phyloP scores from a whole-genome alignment of 2,329 filamentous ascomycete species.

The Emergomyces orientalis region DNA sequence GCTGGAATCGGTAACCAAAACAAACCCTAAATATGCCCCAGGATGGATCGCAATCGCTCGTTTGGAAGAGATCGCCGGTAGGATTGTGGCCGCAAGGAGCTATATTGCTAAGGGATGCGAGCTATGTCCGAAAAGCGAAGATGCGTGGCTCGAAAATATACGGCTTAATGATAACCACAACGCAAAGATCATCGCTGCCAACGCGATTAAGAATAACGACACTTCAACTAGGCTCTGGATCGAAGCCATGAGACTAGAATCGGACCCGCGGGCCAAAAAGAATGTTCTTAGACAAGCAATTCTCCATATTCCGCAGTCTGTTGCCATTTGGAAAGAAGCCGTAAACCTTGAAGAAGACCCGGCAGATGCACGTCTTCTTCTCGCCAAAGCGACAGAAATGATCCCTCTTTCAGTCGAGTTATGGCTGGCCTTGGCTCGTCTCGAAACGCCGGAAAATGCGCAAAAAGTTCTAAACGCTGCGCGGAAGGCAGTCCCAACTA shows the following conservation, averaged over 20 bases:
- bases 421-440: conserved; percentile 84
- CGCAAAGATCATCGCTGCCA: conserved; percentile 87
- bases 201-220: conserved; percentile 86
- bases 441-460: conserved; percentile 84
- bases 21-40: conserved; percentile 86
- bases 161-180: conserved; percentile 85
- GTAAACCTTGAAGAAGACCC: conserved; percentile 91
- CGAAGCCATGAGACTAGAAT: conserved; percentile 87
- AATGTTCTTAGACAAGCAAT: conserved; percentile 84
- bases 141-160: conserved; percentile 94
- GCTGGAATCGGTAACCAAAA: conserved; percentile 94
- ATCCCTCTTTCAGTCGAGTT: conserved; percentile 89
- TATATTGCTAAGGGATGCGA: conserved; percentile 82
- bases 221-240: conserved; percentile 86
- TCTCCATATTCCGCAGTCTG: conserved; percentile 86
- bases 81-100: conserved; percentile 78
- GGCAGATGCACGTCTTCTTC: conserved; percentile 73
- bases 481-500: conserved; percentile 85
- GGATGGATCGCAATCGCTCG: conserved; percentile 94
- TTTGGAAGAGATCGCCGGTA: conserved; percentile 85
- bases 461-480: conserved; percentile 93
- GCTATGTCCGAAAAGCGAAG: conserved; percentile 86
- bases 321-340: conserved; percentile 94
- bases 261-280: conserved; percentile 75
- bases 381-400: conserved; percentile 91